Conservation (phyloP, 75 land plant species). For the Pinus taeda region DNA sequence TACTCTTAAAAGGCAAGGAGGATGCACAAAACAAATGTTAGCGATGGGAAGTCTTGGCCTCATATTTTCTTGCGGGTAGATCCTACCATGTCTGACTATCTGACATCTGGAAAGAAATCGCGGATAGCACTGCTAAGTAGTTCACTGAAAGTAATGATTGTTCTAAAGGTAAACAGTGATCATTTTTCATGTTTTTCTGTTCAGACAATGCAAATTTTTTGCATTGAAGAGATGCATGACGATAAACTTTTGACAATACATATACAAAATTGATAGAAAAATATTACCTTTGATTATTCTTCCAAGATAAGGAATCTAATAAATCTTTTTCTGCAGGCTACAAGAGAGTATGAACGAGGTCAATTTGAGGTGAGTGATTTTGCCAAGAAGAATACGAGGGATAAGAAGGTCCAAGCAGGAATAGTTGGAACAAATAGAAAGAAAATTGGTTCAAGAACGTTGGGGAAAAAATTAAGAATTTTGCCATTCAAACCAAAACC, state of each 20-base stretch:
- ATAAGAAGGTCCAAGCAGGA: conserved; percentile 2
- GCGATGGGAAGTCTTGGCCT: conserved; percentile 68
- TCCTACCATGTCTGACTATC: conserved; percentile 60
- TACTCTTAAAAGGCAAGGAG: conserved; percentile 28
- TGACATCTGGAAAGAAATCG: conserved; percentile 67
- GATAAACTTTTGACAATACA: not conserved
- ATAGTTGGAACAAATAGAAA: conserved; percentile 4
- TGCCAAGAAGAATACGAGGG: not conserved
- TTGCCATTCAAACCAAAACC: not conserved
- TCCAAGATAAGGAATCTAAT: not conserved
- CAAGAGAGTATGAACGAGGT: not conserved
- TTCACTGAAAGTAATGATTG: conserved; percentile 70
- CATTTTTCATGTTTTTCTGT: not conserved
- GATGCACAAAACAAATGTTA: conserved; percentile 30
- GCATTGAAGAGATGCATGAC: not conserved
- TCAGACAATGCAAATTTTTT: not conserved
- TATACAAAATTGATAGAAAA: not conserved
- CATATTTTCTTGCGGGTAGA: conserved; percentile 63
- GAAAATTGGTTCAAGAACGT: not conserved
- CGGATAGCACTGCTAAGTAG: conserved; percentile 56
- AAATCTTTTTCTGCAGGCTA: not conserved
- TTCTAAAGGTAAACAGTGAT: conserved; percentile 47
- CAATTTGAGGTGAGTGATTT: conserved; percentile 9
- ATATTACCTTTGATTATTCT: not conserved
- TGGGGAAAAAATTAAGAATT: not conserved